These are phyloP conservation scores for Skeletonema tropicum DNA, from an alignment of 108 stramenopile species.

Conservation along the genomic window DNA sequence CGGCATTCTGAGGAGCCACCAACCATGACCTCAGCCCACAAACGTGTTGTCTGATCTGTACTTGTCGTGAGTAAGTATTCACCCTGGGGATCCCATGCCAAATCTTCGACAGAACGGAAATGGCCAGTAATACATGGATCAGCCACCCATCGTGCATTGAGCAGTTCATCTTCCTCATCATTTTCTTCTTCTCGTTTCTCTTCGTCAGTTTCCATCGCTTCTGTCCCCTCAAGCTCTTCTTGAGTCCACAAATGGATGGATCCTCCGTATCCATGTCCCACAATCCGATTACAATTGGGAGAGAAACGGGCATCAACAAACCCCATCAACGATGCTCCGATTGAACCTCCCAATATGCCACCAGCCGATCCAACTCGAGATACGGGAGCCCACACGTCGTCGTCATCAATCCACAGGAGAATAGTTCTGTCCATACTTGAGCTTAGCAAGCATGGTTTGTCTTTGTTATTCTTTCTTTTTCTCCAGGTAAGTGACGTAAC, in stretches of 20 bases:
- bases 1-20: slow-evolving; percentile 12
- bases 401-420: slow-evolving; percentile 72
- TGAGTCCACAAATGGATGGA: slow-evolving; percentile 75
- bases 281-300: slow-evolving; percentile 52
- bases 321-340: slow-evolving; percentile 80
- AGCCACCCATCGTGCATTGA: slow-evolving; percentile 65
- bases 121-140: slow-evolving; percentile 86
- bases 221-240: slow-evolving; percentile 22
- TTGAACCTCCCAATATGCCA: slow-evolving; percentile 82
- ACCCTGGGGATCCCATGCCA: slow-evolving; percentile 82
- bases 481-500: slow-evolving; percentile 80
- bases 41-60: slow-evolving; percentile 83
- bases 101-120: slow-evolving; percentile 73
- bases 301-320: slow-evolving; percentile 66
- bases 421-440: slow-evolving; percentile 89
- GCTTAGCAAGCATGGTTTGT: slow-evolving; percentile 67
- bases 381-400: slow-evolving; percentile 81
- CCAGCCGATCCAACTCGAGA: slow-evolving; percentile 90
- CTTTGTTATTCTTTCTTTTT: slow-evolving; percentile 42
- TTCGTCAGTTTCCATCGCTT: slow-evolving; percentile 17
- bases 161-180: slow-evolving; percentile 42
- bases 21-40: slow-evolving; percentile 68
- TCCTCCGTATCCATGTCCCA: slow-evolving; percentile 89
- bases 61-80: slow-evolving; percentile 79
- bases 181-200: slow-evolving; percentile 9